These are phyloP conservation scores for Cyphellophora europaea DNA, from an alignment of 2,329 filamentous ascomycete genomes.

Conservation along the genomic window DNA sequence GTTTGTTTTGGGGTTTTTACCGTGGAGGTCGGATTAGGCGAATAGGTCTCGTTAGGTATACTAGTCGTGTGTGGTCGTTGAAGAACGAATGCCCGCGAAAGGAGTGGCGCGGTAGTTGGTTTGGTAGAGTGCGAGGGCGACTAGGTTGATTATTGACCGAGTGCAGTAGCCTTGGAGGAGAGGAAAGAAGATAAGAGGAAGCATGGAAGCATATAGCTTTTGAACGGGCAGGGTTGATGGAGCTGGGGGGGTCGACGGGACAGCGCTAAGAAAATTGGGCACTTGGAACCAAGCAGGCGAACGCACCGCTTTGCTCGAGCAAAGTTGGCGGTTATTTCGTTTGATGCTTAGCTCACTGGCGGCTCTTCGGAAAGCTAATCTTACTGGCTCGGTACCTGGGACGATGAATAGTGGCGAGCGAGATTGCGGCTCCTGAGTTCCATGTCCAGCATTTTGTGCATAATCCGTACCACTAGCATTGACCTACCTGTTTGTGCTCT, in stretches of 20 bases:
- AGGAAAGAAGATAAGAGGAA: neutral
- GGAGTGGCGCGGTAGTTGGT: neutral
- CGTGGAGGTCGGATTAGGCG: neutral
- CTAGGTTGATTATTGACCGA: neutral
- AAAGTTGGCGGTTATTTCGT: neutral
- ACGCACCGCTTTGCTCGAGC: neutral
- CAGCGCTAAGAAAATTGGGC: neutral
- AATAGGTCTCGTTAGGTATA: too few species aligned
- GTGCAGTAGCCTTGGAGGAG: neutral
- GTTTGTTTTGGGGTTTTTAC: neutral
- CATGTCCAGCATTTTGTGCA: too few species aligned
- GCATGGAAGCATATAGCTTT: neutral
- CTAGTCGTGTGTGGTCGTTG: neutral
- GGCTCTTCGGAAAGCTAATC: neutral
- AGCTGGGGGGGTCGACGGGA: neutral
- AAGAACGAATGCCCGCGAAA: slow-evolving; percentile 1
- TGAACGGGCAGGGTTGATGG: neutral
- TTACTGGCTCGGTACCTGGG: neutral
- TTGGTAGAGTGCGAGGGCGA: neutral
- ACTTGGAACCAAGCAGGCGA: neutral
- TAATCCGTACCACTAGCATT: neutral
- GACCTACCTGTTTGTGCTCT: too few species aligned
- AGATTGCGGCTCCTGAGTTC: too few species aligned
- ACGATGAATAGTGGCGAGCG: neutral
- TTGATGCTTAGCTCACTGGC: neutral